Conservation (phyloP, 495 filamentous ascomycete genomes). For the Xylaria curta region DNA sequence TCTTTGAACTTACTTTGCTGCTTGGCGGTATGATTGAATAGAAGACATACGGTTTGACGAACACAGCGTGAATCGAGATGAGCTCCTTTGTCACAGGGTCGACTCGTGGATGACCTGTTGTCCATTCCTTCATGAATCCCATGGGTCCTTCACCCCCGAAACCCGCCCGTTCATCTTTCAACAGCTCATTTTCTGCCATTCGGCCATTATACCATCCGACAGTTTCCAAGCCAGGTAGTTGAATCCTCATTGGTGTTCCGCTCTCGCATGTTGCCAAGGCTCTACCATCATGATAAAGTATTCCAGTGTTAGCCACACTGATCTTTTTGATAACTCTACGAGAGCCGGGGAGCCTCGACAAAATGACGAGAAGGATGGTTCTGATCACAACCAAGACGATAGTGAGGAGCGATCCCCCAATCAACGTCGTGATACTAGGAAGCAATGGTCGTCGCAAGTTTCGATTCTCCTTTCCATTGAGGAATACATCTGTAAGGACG, state of each 20-base stretch:
- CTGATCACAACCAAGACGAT: conserved; percentile 56
- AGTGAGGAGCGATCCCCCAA: conserved; percentile 55
- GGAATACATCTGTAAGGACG: conserved; percentile 66
- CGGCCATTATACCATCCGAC: conserved; percentile 70
- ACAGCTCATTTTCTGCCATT: conserved; percentile 54
- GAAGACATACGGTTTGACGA: conserved; percentile 66
- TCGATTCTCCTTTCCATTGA: conserved; percentile 53
- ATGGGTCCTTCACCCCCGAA: conserved; percentile 60
- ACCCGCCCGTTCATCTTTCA: conserved; percentile 14
- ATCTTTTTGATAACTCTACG: conserved; percentile 62
- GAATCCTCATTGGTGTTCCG: conserved; percentile 67
- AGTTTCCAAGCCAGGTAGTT: conserved; percentile 65
- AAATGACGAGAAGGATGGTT: conserved; percentile 57
- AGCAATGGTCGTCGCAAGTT: conserved; percentile 58
- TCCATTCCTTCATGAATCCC: conserved; percentile 69
- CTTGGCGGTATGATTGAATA: conserved; percentile 62
- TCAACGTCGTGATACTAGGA: conserved; percentile 66
- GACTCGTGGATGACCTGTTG: conserved; percentile 70
- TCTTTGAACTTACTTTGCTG: conserved; percentile 17
- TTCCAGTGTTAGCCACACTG: conserved; percentile 68
- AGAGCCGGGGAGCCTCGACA: conserved; percentile 61
- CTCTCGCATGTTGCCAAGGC: conserved; percentile 71
- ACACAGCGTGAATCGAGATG: conserved; percentile 67
- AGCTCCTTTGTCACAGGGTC: conserved; percentile 66
- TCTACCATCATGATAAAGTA: conserved; percentile 69